These are phyloP conservation scores for Cryptococcus sp. DNA, from an alignment of 1,284 basidiomycete species.

Conservation along the genomic window DNA sequence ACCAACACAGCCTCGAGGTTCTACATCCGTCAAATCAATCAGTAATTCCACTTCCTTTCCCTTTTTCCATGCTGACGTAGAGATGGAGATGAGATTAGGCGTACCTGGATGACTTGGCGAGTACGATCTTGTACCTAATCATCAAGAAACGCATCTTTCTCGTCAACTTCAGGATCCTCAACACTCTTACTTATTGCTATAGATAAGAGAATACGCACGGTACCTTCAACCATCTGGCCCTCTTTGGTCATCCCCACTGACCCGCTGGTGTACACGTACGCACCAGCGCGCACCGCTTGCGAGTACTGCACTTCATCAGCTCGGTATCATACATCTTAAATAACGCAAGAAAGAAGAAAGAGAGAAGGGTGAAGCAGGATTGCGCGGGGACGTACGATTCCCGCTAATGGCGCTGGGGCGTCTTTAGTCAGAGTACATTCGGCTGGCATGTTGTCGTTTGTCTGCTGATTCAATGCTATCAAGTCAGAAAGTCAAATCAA, in stretches of 20 bases:
- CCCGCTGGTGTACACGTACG: conserved; percentile 43
- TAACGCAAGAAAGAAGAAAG: neutral
- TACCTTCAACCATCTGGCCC: conserved; percentile 44
- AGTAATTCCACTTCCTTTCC: neutral
- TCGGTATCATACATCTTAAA: neutral
- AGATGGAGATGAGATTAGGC: neutral
- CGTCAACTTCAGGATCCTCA: too few relatives aligned
- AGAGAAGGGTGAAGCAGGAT: neutral
- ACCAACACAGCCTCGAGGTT: conserved; percentile 45
- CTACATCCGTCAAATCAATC: conserved; percentile 3
- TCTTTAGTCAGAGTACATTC: conserved; percentile 40
- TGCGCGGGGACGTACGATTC: conserved; percentile 31
- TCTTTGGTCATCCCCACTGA: conserved; percentile 47
- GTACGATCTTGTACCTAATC: conserved; percentile 40
- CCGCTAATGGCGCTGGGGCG: conserved; percentile 43
- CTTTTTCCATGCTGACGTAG: neutral
- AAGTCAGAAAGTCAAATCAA: too few relatives aligned
- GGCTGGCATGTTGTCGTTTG: conserved; percentile 27
- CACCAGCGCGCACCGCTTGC: conserved; percentile 46
- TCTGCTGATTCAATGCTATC: neutral
- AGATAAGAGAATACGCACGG: conserved; percentile 27
- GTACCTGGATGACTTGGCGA: conserved; percentile 41
- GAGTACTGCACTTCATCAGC: conserved; percentile 33
- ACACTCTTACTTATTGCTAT: too few relatives aligned
- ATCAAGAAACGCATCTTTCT: neutral